Evolutionary conservation across 768 basidiomycete species (phyloP).

Genomic region (Trichaptum fuscoviolaceum): DNA sequence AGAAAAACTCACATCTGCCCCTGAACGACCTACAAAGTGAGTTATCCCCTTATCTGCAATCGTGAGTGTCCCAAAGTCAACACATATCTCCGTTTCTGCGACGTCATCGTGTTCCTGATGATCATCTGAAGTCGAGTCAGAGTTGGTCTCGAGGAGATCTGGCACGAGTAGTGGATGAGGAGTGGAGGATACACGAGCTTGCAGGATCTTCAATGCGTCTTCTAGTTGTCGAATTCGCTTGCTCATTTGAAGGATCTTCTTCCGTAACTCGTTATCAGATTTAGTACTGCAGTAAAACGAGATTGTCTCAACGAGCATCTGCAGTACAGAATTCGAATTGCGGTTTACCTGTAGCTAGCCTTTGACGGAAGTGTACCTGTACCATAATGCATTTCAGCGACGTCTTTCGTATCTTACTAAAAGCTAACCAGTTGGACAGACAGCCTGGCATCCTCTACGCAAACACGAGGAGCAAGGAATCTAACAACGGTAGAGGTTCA

Average conservation of each 20-base stretch:
- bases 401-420: background rate
- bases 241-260: constrained; percentile 11
- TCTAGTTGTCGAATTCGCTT: constrained; percentile 11
- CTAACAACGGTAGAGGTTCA: background rate
- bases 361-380: background rate
- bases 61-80: constrained; percentile 66
- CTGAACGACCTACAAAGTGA: constrained; percentile 72
- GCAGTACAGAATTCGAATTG: background rate
- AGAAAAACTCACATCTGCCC: constrained; percentile 48
- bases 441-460: background rate
- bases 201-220: constrained; percentile 10
- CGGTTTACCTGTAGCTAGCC: background rate
- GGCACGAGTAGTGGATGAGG: background rate
- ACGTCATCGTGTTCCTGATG: background rate
- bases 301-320: constrained; percentile 1
- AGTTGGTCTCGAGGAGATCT: background rate
- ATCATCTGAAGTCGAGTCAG: background rate
- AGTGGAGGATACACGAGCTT: constrained; percentile 8
- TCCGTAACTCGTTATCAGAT: constrained; percentile 19
- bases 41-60: constrained; percentile 63
- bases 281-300: constrained; percentile 29
- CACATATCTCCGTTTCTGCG: constrained; percentile 11
- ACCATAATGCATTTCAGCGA: background rate
- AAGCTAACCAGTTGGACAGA: background rate
- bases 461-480: constrained; percentile 2